Percentiles rank a stretch among this genome's conserved stretches.
Conservation (phyloP, 2,329 filamentous ascomycete species). For the Paecilomyces dactylethromorphus region DNA sequence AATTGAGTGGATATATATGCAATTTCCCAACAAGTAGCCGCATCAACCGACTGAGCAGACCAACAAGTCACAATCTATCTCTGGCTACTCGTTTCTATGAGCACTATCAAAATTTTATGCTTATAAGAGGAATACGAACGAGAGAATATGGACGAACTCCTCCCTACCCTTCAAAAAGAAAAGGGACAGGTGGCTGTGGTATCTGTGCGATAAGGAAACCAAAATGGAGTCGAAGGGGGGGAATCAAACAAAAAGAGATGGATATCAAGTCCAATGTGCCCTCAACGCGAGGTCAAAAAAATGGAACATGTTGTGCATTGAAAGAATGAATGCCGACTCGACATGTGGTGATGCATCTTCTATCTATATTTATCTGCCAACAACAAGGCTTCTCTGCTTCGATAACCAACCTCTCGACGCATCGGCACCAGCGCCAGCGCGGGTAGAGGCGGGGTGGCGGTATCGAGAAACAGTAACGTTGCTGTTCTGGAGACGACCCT, state of each 20-base stretch:
- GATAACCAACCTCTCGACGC: conserved; percentile 39
- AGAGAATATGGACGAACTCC: background rate
- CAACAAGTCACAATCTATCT: background rate
- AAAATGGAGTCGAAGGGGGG: background rate
- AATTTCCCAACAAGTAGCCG: background rate
- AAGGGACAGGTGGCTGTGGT: background rate
- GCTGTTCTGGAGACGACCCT: conserved; percentile 38
- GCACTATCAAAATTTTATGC: background rate
- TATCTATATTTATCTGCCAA: conserved; percentile 13
- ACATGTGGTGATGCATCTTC: background rate
- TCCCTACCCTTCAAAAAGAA: background rate
- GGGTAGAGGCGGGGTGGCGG: conserved; percentile 22
- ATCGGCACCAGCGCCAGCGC: conserved; percentile 25
- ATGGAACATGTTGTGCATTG: background rate
- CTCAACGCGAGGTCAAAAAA: background rate
- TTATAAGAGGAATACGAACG: background rate
- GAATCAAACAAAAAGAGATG: background rate
- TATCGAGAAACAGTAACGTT: conserved; percentile 36
- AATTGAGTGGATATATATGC: background rate
- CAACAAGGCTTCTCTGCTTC: conserved; percentile 37
- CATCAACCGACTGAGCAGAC: background rate
- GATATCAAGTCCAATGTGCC: background rate
- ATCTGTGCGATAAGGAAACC: background rate
- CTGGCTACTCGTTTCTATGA: background rate
- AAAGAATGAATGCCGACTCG: conserved; percentile 1